Conservation (phyloP, 768 basidiomycete species). For the Trametes meyenii region DNA sequence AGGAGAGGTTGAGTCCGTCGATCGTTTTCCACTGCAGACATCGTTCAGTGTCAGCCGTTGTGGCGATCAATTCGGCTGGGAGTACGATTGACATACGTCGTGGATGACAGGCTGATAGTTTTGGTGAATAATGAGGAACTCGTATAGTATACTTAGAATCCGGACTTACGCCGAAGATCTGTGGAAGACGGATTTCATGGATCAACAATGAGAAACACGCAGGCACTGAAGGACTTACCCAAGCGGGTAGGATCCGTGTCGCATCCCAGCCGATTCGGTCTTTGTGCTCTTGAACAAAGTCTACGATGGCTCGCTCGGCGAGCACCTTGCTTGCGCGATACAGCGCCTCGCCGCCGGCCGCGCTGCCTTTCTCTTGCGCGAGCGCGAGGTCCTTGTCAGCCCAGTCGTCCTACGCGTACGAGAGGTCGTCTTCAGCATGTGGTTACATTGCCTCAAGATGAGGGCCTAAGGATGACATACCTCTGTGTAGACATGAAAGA, state of each 20-base stretch:
- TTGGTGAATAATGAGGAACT: not conserved
- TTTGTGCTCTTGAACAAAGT: constrained; percentile 11
- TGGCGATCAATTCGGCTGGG: no score
- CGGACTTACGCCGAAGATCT: constrained; percentile 17
- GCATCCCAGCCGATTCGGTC: constrained; percentile 14
- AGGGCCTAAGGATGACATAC: not conserved
- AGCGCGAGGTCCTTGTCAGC: constrained; percentile 33
- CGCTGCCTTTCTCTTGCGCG: constrained; percentile 37
- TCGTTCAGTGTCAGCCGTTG: no score
- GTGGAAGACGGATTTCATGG: not conserved
- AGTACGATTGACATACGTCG: not conserved
- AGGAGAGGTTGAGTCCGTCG: constrained; percentile 15
- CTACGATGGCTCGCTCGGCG: constrained; percentile 33
- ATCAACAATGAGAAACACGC: constrained; percentile 9
- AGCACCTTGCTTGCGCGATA: constrained; percentile 40
- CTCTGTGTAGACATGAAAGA: constrained; percentile 45
- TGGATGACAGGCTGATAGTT: constrained; percentile 4
- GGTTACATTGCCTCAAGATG: no score
- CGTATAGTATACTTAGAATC: not conserved
- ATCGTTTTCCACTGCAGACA: constrained; percentile 4
- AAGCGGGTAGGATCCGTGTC: constrained; percentile 22
- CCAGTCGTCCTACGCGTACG: constrained; percentile 40
- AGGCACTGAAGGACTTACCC: constrained; percentile 37
- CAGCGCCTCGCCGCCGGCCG: constrained; percentile 29
- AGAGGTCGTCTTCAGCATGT: not conserved